phyloP scores from a whole-genome alignment of 129 eudicot species.

The Saussurea involucrata region DNA sequence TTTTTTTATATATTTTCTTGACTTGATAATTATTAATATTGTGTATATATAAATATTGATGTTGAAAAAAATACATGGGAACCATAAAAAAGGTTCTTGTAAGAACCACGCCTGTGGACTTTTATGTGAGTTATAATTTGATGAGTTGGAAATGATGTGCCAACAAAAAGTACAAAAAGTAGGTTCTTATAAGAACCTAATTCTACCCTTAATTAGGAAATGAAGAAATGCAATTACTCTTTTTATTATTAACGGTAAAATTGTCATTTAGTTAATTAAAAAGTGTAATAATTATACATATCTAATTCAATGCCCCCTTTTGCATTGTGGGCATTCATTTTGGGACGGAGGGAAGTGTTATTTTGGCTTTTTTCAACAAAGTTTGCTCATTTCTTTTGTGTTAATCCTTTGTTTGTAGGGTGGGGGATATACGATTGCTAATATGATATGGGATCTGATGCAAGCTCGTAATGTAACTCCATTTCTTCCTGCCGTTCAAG shows the following conservation, averaged over 20 bases:
- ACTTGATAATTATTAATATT: no score
- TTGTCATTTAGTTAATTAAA: background rate
- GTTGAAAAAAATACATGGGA: no score
- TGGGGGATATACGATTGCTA: constrained; percentile 81
- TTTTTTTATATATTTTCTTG: no score
- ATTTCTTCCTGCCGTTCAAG: constrained; percentile 69
- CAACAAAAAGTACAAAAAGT: no score
- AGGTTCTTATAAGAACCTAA: background rate
- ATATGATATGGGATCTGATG: constrained; percentile 88
- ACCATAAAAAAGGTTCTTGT: no score
- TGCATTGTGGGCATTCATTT: background rate
- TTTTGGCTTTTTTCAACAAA: background rate
- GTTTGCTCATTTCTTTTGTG: background rate
- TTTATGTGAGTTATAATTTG: no score
- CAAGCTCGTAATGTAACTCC: constrained; percentile 55
- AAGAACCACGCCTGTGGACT: no score
- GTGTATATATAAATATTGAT: no score
- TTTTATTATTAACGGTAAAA: background rate
- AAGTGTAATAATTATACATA: background rate
- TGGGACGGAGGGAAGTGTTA: background rate
- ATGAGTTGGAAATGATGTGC: no score
- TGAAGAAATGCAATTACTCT: background rate
- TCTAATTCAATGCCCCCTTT: background rate
- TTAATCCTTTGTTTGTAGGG: constrained; percentile 34
- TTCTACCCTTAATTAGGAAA: background rate